These are phyloP conservation scores for Fusarium incarnatum DNA, from an alignment of 2,329 filamentous ascomycete genomes.

Conservation along the genomic window DNA sequence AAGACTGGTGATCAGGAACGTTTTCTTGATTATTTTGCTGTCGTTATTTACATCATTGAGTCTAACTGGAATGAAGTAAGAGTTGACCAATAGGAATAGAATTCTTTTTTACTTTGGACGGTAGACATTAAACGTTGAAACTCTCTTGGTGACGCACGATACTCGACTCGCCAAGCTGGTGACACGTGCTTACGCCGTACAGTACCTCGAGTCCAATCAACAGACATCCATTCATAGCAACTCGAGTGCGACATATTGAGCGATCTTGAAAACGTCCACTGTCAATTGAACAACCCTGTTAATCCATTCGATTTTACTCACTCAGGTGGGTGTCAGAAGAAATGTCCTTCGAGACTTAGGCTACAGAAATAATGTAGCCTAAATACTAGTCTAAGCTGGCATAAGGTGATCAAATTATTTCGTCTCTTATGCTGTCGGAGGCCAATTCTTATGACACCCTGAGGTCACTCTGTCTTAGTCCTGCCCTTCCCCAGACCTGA, in stretches of 20 bases:
- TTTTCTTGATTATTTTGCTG: not conserved
- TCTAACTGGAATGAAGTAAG: not conserved
- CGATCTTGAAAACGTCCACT: too few species aligned
- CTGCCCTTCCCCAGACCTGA: not conserved
- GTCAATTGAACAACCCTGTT: not conserved
- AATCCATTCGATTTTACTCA: not conserved
- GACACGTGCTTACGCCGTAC: not conserved
- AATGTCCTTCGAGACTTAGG: too few species aligned
- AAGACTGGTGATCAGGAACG: constrained; percentile 8
- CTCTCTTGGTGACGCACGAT: not conserved
- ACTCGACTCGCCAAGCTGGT: not conserved
- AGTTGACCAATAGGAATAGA: not conserved
- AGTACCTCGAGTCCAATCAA: not conserved
- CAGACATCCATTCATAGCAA: not conserved
- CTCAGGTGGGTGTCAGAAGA: too few species aligned
- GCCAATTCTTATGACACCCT: too few species aligned
- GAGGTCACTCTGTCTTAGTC: not conserved
- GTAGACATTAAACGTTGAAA: not conserved
- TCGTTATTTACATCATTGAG: constrained; percentile 4
- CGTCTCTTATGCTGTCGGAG: too few species aligned
- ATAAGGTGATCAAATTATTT: too few species aligned
- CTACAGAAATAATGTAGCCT: too few species aligned
- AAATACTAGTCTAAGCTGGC: too few species aligned
- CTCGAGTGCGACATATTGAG: not conserved
- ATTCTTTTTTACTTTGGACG: not conserved